Evolutionary conservation across 2,329 filamentous ascomycete genomes (phyloP).

Genomic region (Claviceps capensis): DNA sequence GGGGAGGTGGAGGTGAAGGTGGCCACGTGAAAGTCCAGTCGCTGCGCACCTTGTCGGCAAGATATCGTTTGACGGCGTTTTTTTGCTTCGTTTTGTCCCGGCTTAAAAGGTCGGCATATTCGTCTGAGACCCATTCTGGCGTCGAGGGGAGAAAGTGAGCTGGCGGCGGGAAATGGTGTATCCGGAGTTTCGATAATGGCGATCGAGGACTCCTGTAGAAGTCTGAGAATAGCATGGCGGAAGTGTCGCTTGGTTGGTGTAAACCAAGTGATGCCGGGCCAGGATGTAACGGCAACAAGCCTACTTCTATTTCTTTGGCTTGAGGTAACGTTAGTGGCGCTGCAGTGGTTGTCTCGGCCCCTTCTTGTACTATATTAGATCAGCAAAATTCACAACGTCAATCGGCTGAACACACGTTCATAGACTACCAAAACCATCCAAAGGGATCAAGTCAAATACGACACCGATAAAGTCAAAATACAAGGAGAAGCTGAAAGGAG

Average conservation of each 20-base stretch:
- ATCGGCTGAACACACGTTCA: background rate
- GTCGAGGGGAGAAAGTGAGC: constrained; percentile 15
- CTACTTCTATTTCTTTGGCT: background rate
- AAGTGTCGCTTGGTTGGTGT: background rate
- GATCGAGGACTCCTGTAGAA: constrained; percentile 43
- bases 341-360: background rate
- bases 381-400: background rate
- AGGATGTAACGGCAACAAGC: background rate
- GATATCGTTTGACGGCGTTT: constrained; percentile 43
- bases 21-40: constrained; percentile 51
- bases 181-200: constrained; percentile 37
- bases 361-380: background rate
- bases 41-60: constrained; percentile 38
- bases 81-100: constrained; percentile 50
- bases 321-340: background rate
- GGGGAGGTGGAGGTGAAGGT: constrained; percentile 13
- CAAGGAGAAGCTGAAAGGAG: background rate
- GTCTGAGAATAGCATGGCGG: constrained; percentile 43
- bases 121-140: constrained; percentile 29
- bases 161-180: constrained; percentile 18
- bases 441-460: background rate
- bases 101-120: constrained; percentile 47
- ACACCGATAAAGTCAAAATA: background rate
- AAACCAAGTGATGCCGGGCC: background rate
- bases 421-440: background rate